Percentiles rank a stretch among this genome's conserved stretches.
phyloP scores from a whole-genome alignment of 257 asterid genomes.

The Solanum lignicaule region DNA sequence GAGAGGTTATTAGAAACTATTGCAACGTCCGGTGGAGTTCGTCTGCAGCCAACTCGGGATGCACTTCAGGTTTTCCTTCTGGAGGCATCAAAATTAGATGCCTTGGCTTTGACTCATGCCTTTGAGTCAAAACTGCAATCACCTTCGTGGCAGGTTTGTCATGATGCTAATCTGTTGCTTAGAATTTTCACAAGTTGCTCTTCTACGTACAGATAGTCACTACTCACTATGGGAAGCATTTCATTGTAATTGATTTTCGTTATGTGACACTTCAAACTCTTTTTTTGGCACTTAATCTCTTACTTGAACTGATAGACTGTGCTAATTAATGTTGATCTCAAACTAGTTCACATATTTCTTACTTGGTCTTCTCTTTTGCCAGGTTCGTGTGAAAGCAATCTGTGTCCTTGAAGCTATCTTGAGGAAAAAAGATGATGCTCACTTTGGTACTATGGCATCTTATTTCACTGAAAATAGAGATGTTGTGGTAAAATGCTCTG shows the following conservation, averaged over 20 bases:
- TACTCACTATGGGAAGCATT: not conserved
- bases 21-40: conserved; percentile 92
- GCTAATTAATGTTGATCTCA: not conserved
- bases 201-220: not conserved
- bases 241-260: not conserved
- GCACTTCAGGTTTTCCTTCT: conserved; percentile 67
- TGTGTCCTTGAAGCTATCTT: conserved; percentile 87
- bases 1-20: conserved; percentile 78
- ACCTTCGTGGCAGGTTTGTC: conserved; percentile 87
- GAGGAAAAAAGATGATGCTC: conserved; percentile 67
- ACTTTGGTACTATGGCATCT: conserved; percentile 44
- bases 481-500: conserved; percentile 67
- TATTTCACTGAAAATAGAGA: conserved; percentile 65
- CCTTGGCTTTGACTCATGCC: conserved; percentile 54
- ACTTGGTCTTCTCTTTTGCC: conserved; percentile 14
- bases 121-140: conserved; percentile 73
- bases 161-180: not conserved
- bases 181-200: not conserved
- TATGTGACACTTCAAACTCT: not conserved
- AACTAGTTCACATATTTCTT: not conserved
- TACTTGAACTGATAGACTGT: not conserved
- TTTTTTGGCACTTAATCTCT: not conserved
- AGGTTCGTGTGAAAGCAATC: conserved; percentile 92
- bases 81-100: conserved; percentile 76
- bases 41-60: conserved; percentile 93